Evolutionary conservation across 164 flowering plant genomes (phyloP).

Genomic region (Kalanchoe fedtschenkoi): DNA sequence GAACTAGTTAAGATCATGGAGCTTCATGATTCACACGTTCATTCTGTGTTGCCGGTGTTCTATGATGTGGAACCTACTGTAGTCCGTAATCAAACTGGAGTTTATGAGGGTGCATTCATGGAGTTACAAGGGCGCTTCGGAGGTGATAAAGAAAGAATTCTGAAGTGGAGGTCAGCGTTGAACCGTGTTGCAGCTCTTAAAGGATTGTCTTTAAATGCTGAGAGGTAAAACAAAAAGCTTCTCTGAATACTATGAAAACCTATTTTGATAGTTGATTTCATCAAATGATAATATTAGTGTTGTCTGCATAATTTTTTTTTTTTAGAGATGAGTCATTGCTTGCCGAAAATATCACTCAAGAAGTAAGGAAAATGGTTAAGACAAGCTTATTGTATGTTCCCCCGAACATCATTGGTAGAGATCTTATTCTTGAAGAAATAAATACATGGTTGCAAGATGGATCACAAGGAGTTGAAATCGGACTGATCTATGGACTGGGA

Average conservation of each 20-base stretch:
- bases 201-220: neutral
- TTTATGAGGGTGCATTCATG: neutral
- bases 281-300: too few species aligned
- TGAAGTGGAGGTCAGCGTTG: constrained; percentile 1
- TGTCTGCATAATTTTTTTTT: too few species aligned
- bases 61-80: neutral
- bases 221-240: neutral
- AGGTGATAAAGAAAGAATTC: neutral
- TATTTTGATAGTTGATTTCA: neutral
- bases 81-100: neutral
- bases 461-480: neutral
- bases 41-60: neutral
- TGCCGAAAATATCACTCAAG: neutral
- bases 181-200: neutral
- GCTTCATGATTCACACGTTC: neutral
- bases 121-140: too few species aligned
- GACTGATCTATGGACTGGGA: constrained; percentile 10
- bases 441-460: neutral
- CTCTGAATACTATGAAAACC: neutral
- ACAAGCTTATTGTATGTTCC: neutral
- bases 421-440: neutral
- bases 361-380: neutral
- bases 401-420: constrained; percentile 7
- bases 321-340: neutral
- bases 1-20: too few species aligned